These are phyloP conservation scores for Solanum ossicruentum DNA, from an alignment of 257 asterid species.

Conservation along the genomic window DNA sequence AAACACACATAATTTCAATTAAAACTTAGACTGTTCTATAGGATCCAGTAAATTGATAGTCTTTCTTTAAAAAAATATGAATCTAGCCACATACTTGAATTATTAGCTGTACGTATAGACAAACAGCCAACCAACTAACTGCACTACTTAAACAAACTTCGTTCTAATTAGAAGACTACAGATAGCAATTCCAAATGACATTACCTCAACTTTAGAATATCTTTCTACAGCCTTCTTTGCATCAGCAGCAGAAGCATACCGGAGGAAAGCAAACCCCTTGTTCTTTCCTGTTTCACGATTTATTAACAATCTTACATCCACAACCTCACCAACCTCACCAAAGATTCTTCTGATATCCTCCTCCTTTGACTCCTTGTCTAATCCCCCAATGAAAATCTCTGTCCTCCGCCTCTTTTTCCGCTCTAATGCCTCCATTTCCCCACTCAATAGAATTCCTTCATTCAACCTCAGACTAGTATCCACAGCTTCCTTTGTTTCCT, in stretches of 20 bases:
- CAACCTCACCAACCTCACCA: slow-evolving; percentile 35
- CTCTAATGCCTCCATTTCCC: slow-evolving; percentile 48
- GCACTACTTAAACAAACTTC: background rate
- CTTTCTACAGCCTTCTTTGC: slow-evolving; percentile 51
- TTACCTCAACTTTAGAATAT: slow-evolving; percentile 51
- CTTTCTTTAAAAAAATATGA: background rate
- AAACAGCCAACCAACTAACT: background rate
- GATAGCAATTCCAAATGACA: background rate
- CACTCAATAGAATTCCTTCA: slow-evolving; percentile 22
- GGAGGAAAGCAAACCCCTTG: slow-evolving; percentile 62
- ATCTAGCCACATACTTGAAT: background rate
- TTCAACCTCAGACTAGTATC: slow-evolving; percentile 13
- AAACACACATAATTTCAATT: background rate
- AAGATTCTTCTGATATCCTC: slow-evolving; percentile 46
- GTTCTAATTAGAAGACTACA: background rate
- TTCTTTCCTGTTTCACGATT: slow-evolving; percentile 35
- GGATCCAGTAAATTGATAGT: background rate
- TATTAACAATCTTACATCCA: slow-evolving; percentile 40
- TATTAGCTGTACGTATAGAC: background rate
- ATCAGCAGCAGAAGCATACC: slow-evolving; percentile 51
- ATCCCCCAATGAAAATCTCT: slow-evolving; percentile 59
- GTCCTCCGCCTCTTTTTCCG: slow-evolving; percentile 41
- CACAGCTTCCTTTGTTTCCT: slow-evolving; percentile 1
- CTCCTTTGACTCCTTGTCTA: slow-evolving; percentile 39
- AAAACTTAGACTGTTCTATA: background rate